Evolutionary conservation across 108 stramenopile genomes (phyloP), one percentile per base, ranked within the genome.

Genomic region (Epipyxis sp.): DNA sequence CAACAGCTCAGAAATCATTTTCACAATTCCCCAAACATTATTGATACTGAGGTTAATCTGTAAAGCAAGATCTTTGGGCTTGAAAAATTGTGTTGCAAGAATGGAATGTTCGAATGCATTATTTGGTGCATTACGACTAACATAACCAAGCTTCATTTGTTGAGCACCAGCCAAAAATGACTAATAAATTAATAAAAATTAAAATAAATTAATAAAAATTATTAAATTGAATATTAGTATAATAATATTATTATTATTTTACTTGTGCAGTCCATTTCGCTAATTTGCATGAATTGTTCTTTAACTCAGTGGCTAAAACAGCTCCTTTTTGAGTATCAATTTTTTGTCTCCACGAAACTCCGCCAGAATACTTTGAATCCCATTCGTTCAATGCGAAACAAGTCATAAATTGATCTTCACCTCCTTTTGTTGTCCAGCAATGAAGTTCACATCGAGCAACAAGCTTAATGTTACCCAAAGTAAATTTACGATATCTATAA

Each of bases 241-340:
- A n/a, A n/a, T n/a, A n/a, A n/a, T n/a, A n/a, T n/a, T n/a, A n/a
- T n/a, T n/a, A n/a, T n/a, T n/a, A n/a, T n/a, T n/a, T n/a, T n/a
- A n/a, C n/a, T n/a, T 96, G 93, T 6, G 96, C 96, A 29, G 95
- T 94, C 96, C 96, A 98, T 84, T 95, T 94, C 45, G 95, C 98
- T 58, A 98, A 81, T 84, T 98, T 97, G 89, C 91, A 93, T 40
- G 90, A 87, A 82, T 98, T 98, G 84, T 98, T 98, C 91, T 97
- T 97, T 74, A 98, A 84, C 80, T 97, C 98, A 57, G 91, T 93
- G 32, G 94, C 96, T 69, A 98, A 84, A 29, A 98, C 94, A 57
- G 96, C 92, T 69, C 96, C 98, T 40, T 92, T 86, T 79, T 94
- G 93, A 40, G 83, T 84, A 83, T 98, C 98, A 74, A 98, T 92